These are phyloP conservation scores for Claviceps paspali DNA, from an alignment of 2,329 filamentous ascomycete species.

Conservation along the genomic window DNA sequence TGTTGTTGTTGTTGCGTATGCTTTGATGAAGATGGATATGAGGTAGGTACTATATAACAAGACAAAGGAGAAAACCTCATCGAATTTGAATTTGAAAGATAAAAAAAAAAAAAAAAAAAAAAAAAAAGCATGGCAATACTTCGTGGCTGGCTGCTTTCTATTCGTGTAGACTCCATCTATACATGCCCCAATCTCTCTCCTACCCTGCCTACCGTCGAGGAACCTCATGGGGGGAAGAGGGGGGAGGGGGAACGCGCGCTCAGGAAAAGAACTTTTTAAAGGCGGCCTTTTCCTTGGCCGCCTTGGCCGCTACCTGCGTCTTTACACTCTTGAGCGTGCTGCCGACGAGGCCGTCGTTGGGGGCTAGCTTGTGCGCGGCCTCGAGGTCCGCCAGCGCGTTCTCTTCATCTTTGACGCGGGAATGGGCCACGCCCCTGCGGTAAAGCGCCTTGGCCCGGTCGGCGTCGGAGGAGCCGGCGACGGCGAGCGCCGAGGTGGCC, in stretches of 20 bases:
- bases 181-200: too few species aligned
- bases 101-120: neutral
- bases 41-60: too few species aligned
- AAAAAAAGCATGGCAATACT: neutral
- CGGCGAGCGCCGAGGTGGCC: conserved; percentile 59
- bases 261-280: conserved; percentile 80
- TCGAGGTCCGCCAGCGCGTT: conserved; percentile 59
- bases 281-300: conserved; percentile 79
- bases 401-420: conserved; percentile 73
- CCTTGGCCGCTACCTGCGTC: conserved; percentile 54
- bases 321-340: conserved; percentile 68
- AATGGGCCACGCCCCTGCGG: conserved; percentile 61
- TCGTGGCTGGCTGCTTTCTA: too few species aligned
- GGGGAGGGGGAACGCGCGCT: neutral
- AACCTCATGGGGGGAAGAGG: neutral
- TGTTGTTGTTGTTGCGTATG: too few species aligned
- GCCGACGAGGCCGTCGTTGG: conserved; percentile 57
- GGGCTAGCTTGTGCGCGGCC: conserved; percentile 59
- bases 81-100: too few species aligned
- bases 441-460: conserved; percentile 86
- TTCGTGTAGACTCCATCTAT: neutral
- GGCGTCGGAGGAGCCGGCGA: conserved; percentile 47
- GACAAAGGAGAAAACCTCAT: too few species aligned
- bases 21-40: too few species aligned
- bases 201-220: too few species aligned